Evolutionary conservation across 257 asterid species (phyloP).

Genomic region (Parsonsia alboflavescens): DNA sequence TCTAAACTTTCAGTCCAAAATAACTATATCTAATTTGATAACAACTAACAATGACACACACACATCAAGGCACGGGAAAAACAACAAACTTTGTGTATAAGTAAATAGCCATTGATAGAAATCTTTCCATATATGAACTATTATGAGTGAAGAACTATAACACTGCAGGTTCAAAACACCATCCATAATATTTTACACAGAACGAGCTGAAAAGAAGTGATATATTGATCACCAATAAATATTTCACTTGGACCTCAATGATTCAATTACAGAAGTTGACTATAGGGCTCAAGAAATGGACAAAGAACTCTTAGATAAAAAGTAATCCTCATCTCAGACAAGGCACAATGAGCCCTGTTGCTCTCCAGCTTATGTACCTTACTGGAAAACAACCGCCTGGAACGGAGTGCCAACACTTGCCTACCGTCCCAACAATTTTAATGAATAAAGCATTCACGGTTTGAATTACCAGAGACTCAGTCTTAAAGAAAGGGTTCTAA

Average conservation of each 20-base stretch:
- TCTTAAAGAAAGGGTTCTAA: not conserved
- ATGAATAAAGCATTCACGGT: slow-evolving; percentile 1
- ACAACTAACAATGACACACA: not conserved
- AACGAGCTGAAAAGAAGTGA: not conserved
- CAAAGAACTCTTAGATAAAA: slow-evolving; percentile 17
- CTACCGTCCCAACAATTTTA: slow-evolving; percentile 6
- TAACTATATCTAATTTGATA: not conserved
- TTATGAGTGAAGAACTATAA: not conserved
- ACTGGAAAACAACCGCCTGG: no score
- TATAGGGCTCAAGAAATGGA: not conserved
- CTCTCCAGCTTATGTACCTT: slow-evolving; percentile 66
- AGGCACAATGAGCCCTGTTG: slow-evolving; percentile 82
- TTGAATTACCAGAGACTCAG: not conserved
- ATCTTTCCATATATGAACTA: not conserved
- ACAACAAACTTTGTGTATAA: not conserved
- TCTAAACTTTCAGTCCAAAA: not conserved
- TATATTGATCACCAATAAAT: not conserved
- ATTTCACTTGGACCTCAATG: not conserved
- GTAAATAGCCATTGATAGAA: not conserved
- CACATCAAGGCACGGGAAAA: not conserved
- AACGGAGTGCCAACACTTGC: no score
- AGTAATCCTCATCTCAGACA: slow-evolving; percentile 66
- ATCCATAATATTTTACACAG: not conserved
- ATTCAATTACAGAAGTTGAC: not conserved
- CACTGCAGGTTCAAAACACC: not conserved